Conservation (phyloP, 257 asterid species). For the Voacanga thouarsii region DNA sequence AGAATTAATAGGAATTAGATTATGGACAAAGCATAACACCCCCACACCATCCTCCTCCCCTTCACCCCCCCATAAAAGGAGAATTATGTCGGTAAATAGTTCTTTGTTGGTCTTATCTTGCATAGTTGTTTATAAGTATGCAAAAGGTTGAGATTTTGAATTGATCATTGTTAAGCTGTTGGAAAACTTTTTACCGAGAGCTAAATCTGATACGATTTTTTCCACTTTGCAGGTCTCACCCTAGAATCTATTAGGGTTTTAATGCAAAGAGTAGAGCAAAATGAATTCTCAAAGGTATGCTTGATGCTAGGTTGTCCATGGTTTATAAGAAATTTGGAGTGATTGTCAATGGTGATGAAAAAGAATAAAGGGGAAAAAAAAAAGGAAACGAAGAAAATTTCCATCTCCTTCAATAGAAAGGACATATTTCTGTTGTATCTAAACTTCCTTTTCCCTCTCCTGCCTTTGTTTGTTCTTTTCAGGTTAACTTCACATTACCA, state of each 20-base stretch:
- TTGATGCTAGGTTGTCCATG: slow-evolving; percentile 16
- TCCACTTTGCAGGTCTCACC: slow-evolving; percentile 61
- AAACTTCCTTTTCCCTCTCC: neutral
- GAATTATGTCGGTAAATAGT: neutral
- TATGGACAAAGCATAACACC: neutral
- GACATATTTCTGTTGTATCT: neutral
- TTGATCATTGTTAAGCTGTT: neutral
- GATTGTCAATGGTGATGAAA: neutral
- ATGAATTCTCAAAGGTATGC: slow-evolving; percentile 66
- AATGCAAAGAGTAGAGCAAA: slow-evolving; percentile 75
- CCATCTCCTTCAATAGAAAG: neutral
- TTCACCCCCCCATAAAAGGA: neutral
- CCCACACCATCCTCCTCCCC: too few relatives aligned
- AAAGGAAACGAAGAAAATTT: neutral
- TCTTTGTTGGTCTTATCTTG: neutral
- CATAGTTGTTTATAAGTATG: neutral
- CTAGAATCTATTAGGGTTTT: slow-evolving; percentile 72
- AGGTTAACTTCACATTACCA: neutral
- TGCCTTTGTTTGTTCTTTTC: neutral
- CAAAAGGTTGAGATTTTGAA: neutral
- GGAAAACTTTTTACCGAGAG: neutral
- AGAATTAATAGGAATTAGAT: neutral
- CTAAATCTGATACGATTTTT: slow-evolving; percentile 2
- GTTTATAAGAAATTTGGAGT: slow-evolving; percentile 1
- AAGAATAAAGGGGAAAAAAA: neutral